Percentiles rank a stretch among this genome's conserved stretches.
Evolutionary conservation across 192 early-diverging fungal genomes (phyloP).

Genomic region (Obelidium mucronatum): DNA sequence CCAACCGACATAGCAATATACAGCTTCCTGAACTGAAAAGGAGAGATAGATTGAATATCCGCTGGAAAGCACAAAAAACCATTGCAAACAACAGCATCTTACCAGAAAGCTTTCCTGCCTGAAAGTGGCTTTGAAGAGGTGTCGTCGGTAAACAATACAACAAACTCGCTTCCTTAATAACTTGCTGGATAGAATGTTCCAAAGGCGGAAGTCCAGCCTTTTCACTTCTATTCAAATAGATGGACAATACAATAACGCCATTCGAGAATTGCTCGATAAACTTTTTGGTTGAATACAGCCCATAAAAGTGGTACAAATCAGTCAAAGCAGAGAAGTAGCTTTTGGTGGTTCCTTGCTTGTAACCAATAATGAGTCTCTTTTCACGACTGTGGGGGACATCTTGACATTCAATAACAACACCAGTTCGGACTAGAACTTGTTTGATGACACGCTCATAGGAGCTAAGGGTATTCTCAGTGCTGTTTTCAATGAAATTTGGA

Average conservation of each 20-base stretch:
- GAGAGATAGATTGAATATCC: too few species aligned
- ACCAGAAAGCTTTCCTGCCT: slow-evolving; percentile 80
- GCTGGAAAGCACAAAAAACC: neutral
- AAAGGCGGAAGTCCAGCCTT: slow-evolving; percentile 80
- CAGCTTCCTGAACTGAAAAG: slow-evolving; percentile 79
- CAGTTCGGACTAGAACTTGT: slow-evolving; percentile 81
- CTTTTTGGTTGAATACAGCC: slow-evolving; percentile 92
- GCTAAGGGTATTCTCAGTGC: slow-evolving; percentile 85
- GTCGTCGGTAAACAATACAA: slow-evolving; percentile 96
- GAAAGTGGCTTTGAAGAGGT: slow-evolving; percentile 92
- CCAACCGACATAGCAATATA: slow-evolving; percentile 96
- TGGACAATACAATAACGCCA: slow-evolving; percentile 91
- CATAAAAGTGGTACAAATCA: slow-evolving; percentile 98
- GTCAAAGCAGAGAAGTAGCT: slow-evolving; percentile 93
- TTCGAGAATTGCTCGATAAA: slow-evolving; percentile 99
- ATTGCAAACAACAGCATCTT: neutral
- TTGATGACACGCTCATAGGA: slow-evolving; percentile 87
- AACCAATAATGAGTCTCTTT: slow-evolving; percentile 90
- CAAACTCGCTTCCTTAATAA: slow-evolving; percentile 95
- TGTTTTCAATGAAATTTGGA: slow-evolving; percentile 90
- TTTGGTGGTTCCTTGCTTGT: slow-evolving; percentile 85
- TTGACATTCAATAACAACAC: slow-evolving; percentile 93
- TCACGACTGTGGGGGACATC: slow-evolving; percentile 86
- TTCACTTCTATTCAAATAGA: slow-evolving; percentile 86
- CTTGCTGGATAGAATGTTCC: slow-evolving; percentile 87